Evolutionary conservation across 163 green algal genomes (phyloP).

Genomic region (Volvox carteri): DNA sequence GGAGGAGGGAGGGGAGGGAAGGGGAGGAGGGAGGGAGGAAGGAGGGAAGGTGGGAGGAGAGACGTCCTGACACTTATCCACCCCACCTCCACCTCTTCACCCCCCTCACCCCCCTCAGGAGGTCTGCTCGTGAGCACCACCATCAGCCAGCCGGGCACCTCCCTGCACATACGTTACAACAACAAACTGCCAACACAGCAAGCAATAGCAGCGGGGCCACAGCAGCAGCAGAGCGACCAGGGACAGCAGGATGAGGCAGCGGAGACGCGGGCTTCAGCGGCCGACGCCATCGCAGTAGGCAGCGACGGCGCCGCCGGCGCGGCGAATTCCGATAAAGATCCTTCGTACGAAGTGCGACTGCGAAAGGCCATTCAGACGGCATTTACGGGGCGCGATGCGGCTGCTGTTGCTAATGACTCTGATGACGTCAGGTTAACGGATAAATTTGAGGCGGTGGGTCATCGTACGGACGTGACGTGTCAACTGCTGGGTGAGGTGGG

Average conservation of each 20-base stretch:
- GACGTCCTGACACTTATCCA: too few relatives aligned
- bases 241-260: background rate
- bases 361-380: background rate
- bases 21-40: too few relatives aligned
- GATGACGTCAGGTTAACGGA: too few relatives aligned
- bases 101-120: background rate
- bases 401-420: too few relatives aligned
- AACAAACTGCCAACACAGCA: background rate
- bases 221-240: too few relatives aligned
- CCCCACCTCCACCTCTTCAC: too few relatives aligned
- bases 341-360: background rate
- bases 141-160: constrained; percentile 28
- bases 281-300: background rate
- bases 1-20: too few relatives aligned
- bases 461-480: background rate
- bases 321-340: background rate
- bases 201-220: background rate
- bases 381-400: too few relatives aligned
- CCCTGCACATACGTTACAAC: background rate
- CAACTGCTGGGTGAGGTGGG: background rate
- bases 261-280: background rate
- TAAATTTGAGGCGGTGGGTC: too few relatives aligned
- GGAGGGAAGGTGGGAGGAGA: too few relatives aligned
- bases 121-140: background rate
- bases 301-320: background rate